These are phyloP conservation scores for Elsinoe perseae DNA, from an alignment of 2,329 filamentous ascomycete species.

Conservation along the genomic window DNA sequence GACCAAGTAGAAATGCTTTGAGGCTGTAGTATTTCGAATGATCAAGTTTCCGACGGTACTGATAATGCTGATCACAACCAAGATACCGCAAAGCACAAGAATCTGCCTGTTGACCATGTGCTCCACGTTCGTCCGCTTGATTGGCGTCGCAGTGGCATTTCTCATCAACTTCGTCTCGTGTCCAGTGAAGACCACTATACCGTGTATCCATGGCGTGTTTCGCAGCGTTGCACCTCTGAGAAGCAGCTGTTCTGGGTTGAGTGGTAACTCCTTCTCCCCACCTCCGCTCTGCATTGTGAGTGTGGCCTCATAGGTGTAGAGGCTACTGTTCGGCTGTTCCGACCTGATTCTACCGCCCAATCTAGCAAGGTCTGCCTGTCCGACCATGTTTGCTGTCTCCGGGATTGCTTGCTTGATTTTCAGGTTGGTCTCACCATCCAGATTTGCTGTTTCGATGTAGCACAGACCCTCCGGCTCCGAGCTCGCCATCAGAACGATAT, in stretches of 20 bases:
- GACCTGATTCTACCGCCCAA: conserved; percentile 81
- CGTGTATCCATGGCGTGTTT: conserved; percentile 96
- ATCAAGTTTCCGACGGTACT: conserved; percentile 88
- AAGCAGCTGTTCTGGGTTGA: conserved; percentile 87
- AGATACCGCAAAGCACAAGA: conserved; percentile 75
- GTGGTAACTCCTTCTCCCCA: conserved; percentile 82
- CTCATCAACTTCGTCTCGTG: conserved; percentile 99
- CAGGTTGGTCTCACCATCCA: conserved; percentile 95
- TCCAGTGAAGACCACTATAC: conserved; percentile 90
- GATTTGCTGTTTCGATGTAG: conserved; percentile 96
- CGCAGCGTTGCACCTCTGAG: conserved; percentile 86
- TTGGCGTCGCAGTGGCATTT: conserved; percentile 92
- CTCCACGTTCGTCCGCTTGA: conserved; percentile 96
- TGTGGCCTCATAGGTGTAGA: conserved; percentile 97
- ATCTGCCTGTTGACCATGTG: conserved; percentile 90
- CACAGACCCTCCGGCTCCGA: conserved; percentile 96
- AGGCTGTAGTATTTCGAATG: conserved; percentile 56
- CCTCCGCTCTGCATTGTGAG: conserved; percentile 84
- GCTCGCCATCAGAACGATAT: conserved; percentile 83
- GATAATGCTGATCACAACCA: conserved; percentile 76
- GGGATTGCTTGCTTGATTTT: conserved; percentile 98
- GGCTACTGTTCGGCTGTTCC: conserved; percentile 94
- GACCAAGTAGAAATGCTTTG: conserved; percentile 64
- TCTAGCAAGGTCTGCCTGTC: conserved; percentile 74
- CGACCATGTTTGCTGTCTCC: conserved; percentile 83